These are phyloP conservation scores for Apiotrichum domesticum DNA, from an alignment of 1,284 basidiomycete species.

Conservation along the genomic window DNA sequence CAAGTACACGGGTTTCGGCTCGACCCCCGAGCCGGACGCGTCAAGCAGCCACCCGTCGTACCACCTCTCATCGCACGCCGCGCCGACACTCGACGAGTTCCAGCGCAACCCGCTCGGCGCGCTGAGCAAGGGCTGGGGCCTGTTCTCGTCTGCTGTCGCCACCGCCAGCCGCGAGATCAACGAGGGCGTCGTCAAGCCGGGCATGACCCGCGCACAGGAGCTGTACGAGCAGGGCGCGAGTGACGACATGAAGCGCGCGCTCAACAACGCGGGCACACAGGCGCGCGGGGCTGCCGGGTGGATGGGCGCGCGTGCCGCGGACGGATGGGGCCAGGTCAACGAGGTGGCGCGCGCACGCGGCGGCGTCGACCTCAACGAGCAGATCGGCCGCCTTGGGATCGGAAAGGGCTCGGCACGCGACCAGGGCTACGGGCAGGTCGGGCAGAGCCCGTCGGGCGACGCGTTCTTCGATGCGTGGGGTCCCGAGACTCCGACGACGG, in stretches of 20 bases:
- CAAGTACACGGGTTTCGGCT: constrained; percentile 45
- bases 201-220: constrained; percentile 31
- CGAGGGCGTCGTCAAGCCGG: constrained; percentile 43
- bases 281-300: constrained; percentile 34
- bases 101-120: constrained; percentile 43
- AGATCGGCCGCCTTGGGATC: constrained; percentile 39
- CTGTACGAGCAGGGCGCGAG: constrained; percentile 21
- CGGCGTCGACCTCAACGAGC: constrained; percentile 44
- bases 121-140: constrained; percentile 46
- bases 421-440: constrained; percentile 13
- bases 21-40: constrained; percentile 26
- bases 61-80: constrained; percentile 37
- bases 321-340: constrained; percentile 42
- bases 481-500: constrained; percentile 1
- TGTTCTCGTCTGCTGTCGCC: constrained; percentile 44
- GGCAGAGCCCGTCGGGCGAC: constrained; percentile 19
- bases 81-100: constrained; percentile 43
- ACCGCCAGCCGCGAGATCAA: constrained; percentile 42
- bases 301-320: constrained; percentile 33
- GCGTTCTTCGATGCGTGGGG: constrained; percentile 38
- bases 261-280: constrained; percentile 20
- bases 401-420: constrained; percentile 9
- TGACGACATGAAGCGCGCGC: constrained; percentile 35
- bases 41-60: constrained; percentile 33
- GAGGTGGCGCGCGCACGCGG: constrained; percentile 39